Base-by-base conservation (phyloP, 495 filamentous ascomycete species). In the Aspergillus cavernicola region DNA sequence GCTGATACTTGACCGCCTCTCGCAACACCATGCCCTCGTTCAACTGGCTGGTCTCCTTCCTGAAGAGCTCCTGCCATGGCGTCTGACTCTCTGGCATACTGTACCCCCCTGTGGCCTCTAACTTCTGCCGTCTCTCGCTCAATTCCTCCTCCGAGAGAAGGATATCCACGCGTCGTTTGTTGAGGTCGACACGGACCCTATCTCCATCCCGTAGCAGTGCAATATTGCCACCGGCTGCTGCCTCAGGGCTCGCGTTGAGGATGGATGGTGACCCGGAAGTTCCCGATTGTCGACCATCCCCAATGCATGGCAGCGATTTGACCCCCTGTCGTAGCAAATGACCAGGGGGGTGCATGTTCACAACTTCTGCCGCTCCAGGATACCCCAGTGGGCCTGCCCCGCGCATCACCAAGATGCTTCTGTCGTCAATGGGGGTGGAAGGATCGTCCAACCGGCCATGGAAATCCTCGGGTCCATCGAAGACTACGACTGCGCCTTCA, bases 91-190 rank as follows among this genome's bases (percentile, higher is more conserved):
- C 67, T 4, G 67, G 62, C 1, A 53, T 52, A 32, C 53, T 41
- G 47, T 70, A 75, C 2, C 71, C 71, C 3, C 73, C 77, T 8
- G 59, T 50, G 0, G 57, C 48, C 12, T 63, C 56, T 12, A 73
- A 47, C 7, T 79, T 80, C 55, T 82, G 76, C 65, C 79, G 78
- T 52, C 91, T 72, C 57, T 73, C 67, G 13, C 69, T 76, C 54
- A 98, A 66, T 66, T 93, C 90, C n/a, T 76, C 70, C 26, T 75
- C 68, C 1, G 67, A 63, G 11, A 84, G 66, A 36, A 81, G 61
- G 23, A 85, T 72, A 55, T 85, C 73, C 0, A 85, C 74, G 3
- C 66, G 71, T 12, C 75, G 72, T 55, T 76, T 77, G 48, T 67
- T 77, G 50, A 82, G 62, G 55, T 85, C 81, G 39, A 85, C 78